These are phyloP conservation scores for Leucogyrophana mollusca DNA, from an alignment of 768 basidiomycete genomes.

Conservation along the genomic window DNA sequence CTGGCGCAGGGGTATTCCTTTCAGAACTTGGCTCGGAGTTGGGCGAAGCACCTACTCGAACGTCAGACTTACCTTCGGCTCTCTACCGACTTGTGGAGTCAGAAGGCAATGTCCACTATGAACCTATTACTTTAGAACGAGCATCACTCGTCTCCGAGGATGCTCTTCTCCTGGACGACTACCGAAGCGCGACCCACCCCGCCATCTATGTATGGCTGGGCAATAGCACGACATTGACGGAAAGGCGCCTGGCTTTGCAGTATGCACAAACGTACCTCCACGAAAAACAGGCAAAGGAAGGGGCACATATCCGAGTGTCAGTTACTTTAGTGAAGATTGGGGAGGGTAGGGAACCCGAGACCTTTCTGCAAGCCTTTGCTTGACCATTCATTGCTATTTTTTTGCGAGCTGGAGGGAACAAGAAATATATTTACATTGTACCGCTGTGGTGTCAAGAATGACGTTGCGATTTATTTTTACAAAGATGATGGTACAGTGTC, in stretches of 20 bases:
- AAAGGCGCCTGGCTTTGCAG: conserved; percentile 49
- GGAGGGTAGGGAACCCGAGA: conserved; percentile 49
- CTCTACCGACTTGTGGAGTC: conserved; percentile 46
- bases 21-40: conserved; percentile 39
- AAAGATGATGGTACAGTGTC: too few species aligned
- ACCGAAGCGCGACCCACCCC: conserved; percentile 31
- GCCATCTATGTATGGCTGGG: conserved; percentile 64
- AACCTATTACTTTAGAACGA: conserved; percentile 27
- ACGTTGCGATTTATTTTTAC: too few species aligned
- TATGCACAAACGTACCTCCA: conserved; percentile 58
- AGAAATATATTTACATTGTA: too few species aligned
- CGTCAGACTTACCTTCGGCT: conserved; percentile 18
- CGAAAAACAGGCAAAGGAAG: conserved; percentile 25
- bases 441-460: too few species aligned
- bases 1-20: conserved; percentile 48
- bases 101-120: conserved; percentile 38
- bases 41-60: conserved; percentile 7
- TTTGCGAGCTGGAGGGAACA: too few species aligned
- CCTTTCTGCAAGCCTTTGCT: conserved; percentile 32
- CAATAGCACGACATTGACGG: conserved; percentile 42
- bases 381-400: too few species aligned
- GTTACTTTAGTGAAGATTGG: conserved; percentile 10
- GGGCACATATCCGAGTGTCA: conserved; percentile 17
- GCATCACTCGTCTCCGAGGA: conserved; percentile 45
- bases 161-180: conserved; percentile 51